Percentiles rank a stretch among this genome's conserved stretches.
These are phyloP conservation scores for Rubia yunnanensis DNA, from an alignment of 257 asterid species.

Conservation along the genomic window DNA sequence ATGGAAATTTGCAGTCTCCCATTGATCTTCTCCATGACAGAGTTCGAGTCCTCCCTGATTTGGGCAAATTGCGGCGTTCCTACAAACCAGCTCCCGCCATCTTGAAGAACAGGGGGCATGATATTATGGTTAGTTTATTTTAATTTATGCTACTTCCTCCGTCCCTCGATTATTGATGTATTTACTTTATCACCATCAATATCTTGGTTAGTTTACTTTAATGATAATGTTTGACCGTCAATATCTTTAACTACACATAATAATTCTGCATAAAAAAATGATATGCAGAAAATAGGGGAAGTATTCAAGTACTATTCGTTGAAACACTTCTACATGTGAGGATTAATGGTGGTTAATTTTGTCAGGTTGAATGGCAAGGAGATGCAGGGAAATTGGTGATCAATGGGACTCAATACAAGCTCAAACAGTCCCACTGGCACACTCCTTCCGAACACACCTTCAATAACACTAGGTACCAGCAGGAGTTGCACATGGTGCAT, in stretches of 20 bases:
- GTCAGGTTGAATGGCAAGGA: conserved; percentile 53
- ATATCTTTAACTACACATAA: too few relatives aligned
- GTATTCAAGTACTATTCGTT: too few relatives aligned
- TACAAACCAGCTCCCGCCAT: conserved; percentile 48
- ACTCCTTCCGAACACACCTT: conserved; percentile 74
- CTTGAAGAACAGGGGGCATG: conserved; percentile 57
- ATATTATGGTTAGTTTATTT: conserved; percentile 33
- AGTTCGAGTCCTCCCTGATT: conserved; percentile 13
- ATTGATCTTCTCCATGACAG: conserved; percentile 32
- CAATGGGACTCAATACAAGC: conserved; percentile 32
- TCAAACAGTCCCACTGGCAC: conserved; percentile 70
- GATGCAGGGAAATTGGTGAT: conserved; percentile 48
- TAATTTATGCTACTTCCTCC: background rate
- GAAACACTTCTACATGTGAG: background rate
- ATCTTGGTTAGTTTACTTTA: too few relatives aligned
- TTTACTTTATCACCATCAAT: too few relatives aligned
- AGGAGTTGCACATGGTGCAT: conserved; percentile 82
- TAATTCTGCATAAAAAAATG: background rate
- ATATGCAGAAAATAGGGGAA: too few relatives aligned
- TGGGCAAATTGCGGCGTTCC: conserved; percentile 22
- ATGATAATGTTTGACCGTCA: too few relatives aligned
- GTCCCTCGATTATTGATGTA: too few relatives aligned
- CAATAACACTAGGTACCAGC: conserved; percentile 29
- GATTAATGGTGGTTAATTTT: background rate
- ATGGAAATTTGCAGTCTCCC: conserved; percentile 59